phyloP scores from a whole-genome alignment of 2,329 filamentous ascomycete genomes.

The Phyllosticta ampelicida region DNA sequence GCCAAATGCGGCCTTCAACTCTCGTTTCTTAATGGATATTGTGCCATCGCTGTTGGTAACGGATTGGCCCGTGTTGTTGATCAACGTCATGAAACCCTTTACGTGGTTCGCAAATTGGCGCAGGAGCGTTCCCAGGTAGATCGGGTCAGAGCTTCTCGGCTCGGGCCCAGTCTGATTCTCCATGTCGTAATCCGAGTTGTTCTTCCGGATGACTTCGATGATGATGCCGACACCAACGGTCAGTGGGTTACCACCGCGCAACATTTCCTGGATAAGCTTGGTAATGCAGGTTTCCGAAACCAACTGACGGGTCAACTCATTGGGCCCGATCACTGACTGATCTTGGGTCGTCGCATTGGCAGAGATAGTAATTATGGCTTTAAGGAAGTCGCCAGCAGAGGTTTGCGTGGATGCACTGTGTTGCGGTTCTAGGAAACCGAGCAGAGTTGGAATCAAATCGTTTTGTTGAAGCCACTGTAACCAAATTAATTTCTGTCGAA shows the following conservation, averaged over 20 bases:
- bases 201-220: slow-evolving; percentile 97
- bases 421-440: slow-evolving; percentile 77
- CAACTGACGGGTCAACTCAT: slow-evolving; percentile 88
- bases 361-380: slow-evolving; percentile 97
- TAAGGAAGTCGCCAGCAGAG: slow-evolving; percentile 92
- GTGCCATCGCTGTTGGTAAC: slow-evolving; percentile 46
- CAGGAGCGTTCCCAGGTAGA: slow-evolving; percentile 85
- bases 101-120: slow-evolving; percentile 84
- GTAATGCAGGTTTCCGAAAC: slow-evolving; percentile 79
- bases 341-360: slow-evolving; percentile 97
- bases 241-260: slow-evolving; percentile 82
- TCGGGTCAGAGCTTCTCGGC: slow-evolving; percentile 78
- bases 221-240: slow-evolving; percentile 96
- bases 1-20: slow-evolving; percentile 79
- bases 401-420: slow-evolving; percentile 88
- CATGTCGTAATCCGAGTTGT: slow-evolving; percentile 97
- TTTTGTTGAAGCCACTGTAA: slow-evolving; percentile 81
- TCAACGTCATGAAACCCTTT: slow-evolving; percentile 84
- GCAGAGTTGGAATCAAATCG: slow-evolving; percentile 72
- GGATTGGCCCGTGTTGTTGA: slow-evolving; percentile 59
- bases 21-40: slow-evolving; percentile 56
- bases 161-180: slow-evolving; percentile 76
- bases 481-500: neutral
- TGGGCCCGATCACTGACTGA: slow-evolving; percentile 96
- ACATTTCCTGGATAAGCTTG: slow-evolving; percentile 81